A percentile compares a stretch with the other conserved stretches of the same genome.
phyloP scores from a whole-genome alignment of 2,329 filamentous ascomycete genomes.

The Fusarium sp. region DNA sequence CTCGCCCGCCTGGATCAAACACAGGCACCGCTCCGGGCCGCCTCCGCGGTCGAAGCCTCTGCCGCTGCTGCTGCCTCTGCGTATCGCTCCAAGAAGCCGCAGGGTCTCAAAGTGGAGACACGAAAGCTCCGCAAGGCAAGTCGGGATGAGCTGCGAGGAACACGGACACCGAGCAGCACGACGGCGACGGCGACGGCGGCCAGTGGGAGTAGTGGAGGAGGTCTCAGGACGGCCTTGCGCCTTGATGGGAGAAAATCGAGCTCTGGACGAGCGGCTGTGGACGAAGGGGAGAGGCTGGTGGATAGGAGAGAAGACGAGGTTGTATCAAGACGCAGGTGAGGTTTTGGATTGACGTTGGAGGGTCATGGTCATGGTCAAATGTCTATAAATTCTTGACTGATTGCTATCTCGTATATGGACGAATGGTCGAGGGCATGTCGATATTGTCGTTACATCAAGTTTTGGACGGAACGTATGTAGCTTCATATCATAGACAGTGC shows the following conservation, averaged over 20 bases:
- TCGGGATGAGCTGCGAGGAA: conserved; percentile 29
- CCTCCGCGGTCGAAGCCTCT: neutral
- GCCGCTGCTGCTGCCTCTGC: conserved; percentile 8
- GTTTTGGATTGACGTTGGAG: conserved; percentile 2
- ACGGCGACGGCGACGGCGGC: conserved; percentile 7
- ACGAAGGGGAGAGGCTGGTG: conserved; percentile 7
- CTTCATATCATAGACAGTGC: neutral
- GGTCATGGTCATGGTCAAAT: neutral
- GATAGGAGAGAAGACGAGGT: conserved; percentile 29
- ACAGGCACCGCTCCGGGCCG: conserved; percentile 10
- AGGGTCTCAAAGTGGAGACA: conserved; percentile 41
- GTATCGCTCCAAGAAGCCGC: conserved; percentile 42
- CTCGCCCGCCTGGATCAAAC: conserved; percentile 17
- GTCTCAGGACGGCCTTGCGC: conserved; percentile 29
- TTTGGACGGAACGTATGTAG: conserved; percentile 7
- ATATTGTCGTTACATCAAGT: conserved; percentile 1
- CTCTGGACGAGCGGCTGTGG: conserved; percentile 6
- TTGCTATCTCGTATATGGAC: conserved; percentile 6
- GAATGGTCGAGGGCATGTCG: conserved; percentile 2
- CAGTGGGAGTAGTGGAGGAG: conserved; percentile 18
- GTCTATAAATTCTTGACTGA: neutral
- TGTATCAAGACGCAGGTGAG: conserved; percentile 22
- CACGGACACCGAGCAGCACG: conserved; percentile 23
- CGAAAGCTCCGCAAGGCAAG: conserved; percentile 36
- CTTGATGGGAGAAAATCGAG: conserved; percentile 27